These are phyloP conservation scores for Fusarium succisae DNA, from an alignment of 2,329 filamentous ascomycete genomes.

Conservation along the genomic window DNA sequence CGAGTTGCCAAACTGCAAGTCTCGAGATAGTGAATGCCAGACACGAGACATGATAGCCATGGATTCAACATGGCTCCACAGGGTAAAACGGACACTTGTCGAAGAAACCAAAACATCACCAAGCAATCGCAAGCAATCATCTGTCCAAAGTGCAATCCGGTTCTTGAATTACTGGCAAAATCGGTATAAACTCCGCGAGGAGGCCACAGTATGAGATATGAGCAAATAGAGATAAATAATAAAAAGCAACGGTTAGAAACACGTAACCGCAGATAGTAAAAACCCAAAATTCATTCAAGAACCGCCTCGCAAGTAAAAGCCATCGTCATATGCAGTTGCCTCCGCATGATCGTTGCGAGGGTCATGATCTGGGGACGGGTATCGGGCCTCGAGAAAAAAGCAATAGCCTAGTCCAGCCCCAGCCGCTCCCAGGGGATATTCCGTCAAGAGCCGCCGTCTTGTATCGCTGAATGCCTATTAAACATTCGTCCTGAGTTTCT, in stretches of 20 bases:
- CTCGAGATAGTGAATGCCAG: neutral
- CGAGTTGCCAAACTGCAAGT: neutral
- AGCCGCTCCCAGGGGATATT: constrained; percentile 35
- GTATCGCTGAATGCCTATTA: constrained; percentile 39
- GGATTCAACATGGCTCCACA: neutral
- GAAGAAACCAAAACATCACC: neutral
- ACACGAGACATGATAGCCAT: neutral
- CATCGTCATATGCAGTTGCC: constrained; percentile 42
- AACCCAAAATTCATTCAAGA: constrained; percentile 44
- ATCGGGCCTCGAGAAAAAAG: constrained; percentile 10
- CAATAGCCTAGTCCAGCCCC: constrained; percentile 20
- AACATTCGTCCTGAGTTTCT: constrained; percentile 35
- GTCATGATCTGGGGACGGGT: constrained; percentile 18
- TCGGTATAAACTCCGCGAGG: constrained; percentile 43
- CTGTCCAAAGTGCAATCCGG: constrained; percentile 26
- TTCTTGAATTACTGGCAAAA: constrained; percentile 44
- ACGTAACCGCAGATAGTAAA: constrained; percentile 32
- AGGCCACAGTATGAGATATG: constrained; percentile 36
- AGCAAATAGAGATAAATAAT: constrained; percentile 34
- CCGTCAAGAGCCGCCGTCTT: constrained; percentile 40
- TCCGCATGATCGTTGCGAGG: constrained; percentile 20
- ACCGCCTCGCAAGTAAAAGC: constrained; percentile 42
- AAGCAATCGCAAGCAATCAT: constrained; percentile 6
- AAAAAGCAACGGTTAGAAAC: constrained; percentile 30
- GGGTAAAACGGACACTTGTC: neutral